Evolutionary conservation across 1,139 yeast species (phyloP).

Genomic region (Pichia sp.): DNA sequence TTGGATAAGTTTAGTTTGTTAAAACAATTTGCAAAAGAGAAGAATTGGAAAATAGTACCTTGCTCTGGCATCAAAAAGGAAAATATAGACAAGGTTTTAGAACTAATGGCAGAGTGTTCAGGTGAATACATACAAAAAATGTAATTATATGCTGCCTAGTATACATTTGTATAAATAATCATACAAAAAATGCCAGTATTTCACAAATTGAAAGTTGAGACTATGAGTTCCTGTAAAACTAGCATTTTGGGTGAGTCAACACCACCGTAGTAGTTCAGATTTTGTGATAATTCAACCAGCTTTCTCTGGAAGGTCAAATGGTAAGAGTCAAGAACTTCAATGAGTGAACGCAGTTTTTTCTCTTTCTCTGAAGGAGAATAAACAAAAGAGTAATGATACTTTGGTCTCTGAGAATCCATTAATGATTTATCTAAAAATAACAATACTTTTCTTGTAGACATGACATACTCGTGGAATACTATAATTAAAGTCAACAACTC

Average conservation of each 20-base stretch:
- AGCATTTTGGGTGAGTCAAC: conserved; percentile 53
- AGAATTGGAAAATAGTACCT: conserved; percentile 67
- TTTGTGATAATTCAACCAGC: conserved; percentile 46
- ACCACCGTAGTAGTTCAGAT: conserved; percentile 53
- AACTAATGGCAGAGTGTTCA: conserved; percentile 64
- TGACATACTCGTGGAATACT: conserved; percentile 48
- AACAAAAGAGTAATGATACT: conserved; percentile 5
- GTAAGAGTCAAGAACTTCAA: conserved; percentile 43
- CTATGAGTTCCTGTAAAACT: conserved; percentile 29
- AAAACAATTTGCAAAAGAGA: conserved; percentile 34
- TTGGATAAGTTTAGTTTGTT: conserved; percentile 40
- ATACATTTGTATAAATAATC: neutral
- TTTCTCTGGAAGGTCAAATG: conserved; percentile 49
- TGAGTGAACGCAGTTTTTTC: conserved; percentile 35
- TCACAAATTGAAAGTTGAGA: conserved; percentile 14
- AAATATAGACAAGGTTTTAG: conserved; percentile 63
- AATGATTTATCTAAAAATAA: conserved; percentile 44
- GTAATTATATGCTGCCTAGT: neutral
- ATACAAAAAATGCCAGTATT: neutral
- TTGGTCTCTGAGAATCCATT: conserved; percentile 30
- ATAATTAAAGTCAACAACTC: conserved; percentile 41
- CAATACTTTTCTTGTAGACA: conserved; percentile 49
- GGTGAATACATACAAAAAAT: conserved; percentile 23
- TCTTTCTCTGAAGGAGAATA: conserved; percentile 5
- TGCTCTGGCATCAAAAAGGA: conserved; percentile 72